These are phyloP conservation scores for Fusarium nisikadoi DNA, from an alignment of 2,329 filamentous ascomycete genomes.

Conservation along the genomic window DNA sequence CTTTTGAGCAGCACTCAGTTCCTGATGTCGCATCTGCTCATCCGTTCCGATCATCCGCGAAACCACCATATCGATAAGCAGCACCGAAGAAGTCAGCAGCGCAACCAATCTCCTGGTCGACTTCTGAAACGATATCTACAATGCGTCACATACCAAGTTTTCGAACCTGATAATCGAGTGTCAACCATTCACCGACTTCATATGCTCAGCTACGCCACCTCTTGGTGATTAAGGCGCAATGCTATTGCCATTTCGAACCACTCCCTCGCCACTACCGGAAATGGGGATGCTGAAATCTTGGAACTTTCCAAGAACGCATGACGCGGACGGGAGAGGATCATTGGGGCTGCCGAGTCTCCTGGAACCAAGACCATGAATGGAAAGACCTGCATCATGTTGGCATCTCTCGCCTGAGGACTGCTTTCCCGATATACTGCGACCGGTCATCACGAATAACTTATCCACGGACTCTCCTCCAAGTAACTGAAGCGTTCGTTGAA, in stretches of 20 bases:
- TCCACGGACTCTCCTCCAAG: background rate
- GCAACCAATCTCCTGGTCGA: background rate
- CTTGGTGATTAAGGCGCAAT: background rate
- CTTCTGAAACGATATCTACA: background rate
- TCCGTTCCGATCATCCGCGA: conserved; percentile 7
- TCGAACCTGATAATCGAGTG: background rate
- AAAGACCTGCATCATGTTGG: background rate
- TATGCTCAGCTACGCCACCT: background rate
- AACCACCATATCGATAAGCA: conserved; percentile 12
- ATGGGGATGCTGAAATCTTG: background rate
- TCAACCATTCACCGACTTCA: background rate
- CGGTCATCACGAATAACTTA: background rate
- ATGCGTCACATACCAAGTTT: background rate
- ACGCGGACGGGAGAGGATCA: background rate
- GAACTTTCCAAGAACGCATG: background rate
- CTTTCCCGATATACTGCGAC: background rate
- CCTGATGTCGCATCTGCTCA: background rate
- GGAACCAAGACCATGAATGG: background rate
- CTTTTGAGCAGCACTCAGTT: background rate
- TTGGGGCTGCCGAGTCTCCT: background rate
- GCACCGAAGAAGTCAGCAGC: background rate
- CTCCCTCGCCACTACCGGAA: background rate
- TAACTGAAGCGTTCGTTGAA: background rate
- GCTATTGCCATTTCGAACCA: background rate
- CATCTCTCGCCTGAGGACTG: background rate